phyloP scores from a whole-genome alignment of 2,329 filamentous ascomycete species.

The Colletotrichum sp. region DNA sequence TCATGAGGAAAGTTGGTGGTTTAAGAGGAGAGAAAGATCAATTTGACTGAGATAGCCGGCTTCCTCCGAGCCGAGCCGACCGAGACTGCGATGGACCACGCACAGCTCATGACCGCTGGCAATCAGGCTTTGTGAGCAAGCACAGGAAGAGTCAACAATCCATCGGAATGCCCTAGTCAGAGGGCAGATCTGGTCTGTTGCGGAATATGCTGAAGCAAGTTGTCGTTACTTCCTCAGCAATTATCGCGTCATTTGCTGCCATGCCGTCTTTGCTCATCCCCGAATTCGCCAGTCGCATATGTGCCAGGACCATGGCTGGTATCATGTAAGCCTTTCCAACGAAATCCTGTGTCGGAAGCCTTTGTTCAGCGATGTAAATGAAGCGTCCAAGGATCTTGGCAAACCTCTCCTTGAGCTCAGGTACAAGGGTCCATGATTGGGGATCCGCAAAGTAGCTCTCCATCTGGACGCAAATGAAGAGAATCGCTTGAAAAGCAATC shows the following conservation, averaged over 20 bases:
- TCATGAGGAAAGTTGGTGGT: neutral
- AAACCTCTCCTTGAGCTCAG: neutral
- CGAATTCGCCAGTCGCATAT: neutral
- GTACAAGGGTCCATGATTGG: neutral
- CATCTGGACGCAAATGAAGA: neutral
- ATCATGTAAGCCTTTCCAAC: neutral
- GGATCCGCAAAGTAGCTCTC: neutral
- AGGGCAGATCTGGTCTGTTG: neutral
- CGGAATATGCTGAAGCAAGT: neutral
- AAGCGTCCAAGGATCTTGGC: neutral
- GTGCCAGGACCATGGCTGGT: neutral
- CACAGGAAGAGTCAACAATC: accelerated
- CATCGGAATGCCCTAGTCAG: neutral
- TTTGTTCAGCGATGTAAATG: neutral
- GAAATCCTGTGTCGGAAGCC: neutral
- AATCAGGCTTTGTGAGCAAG: neutral
- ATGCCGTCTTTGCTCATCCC: neutral
- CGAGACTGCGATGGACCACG: neutral
- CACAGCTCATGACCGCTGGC: neutral
- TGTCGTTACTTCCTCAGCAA: neutral
- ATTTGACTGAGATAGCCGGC: neutral
- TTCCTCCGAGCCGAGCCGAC: neutral
- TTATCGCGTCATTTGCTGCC: neutral
- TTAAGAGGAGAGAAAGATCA: neutral
- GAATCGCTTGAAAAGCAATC: neutral